A percentile compares a stretch with the other conserved stretches of the same genome.
Conservation (phyloP, 23 red algal species). For the Agarophyton chilense region DNA sequence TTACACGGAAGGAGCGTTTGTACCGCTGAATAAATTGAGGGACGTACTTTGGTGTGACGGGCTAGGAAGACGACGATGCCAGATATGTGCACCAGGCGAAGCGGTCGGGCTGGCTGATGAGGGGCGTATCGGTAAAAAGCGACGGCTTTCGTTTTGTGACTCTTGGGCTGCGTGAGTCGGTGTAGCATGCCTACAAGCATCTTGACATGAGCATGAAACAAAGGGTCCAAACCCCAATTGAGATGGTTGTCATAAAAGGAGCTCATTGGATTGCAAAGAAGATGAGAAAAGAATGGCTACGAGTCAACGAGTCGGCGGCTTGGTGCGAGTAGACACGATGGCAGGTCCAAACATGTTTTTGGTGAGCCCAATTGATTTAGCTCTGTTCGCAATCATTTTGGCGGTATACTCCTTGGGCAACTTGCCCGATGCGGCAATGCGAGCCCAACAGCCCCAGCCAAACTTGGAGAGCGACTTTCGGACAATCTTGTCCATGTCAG, state of each 20-base stretch:
- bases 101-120: slow-evolving; percentile 14
- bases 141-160: background rate
- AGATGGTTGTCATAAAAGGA: slow-evolving; percentile 26
- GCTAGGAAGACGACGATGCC: slow-evolving; percentile 50
- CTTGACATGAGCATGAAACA: slow-evolving; percentile 60
- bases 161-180: background rate
- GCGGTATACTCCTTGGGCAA: slow-evolving; percentile 55
- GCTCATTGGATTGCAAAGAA: background rate
- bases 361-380: slow-evolving; percentile 64
- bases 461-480: slow-evolving; percentile 48
- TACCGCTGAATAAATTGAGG: background rate
- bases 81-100: slow-evolving; percentile 49
- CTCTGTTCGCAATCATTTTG: slow-evolving; percentile 68
- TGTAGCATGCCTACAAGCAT: slow-evolving; percentile 16
- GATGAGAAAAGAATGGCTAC: background rate
- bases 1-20: background rate
- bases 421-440: slow-evolving; percentile 58
- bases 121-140: slow-evolving; percentile 37
- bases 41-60: slow-evolving; percentile 54
- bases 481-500: slow-evolving; percentile 65
- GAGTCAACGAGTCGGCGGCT: background rate
- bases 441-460: slow-evolving; percentile 69
- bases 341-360: slow-evolving; percentile 55
- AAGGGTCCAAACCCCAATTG: slow-evolving; percentile 49
- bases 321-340: background rate